Percentiles rank a stretch among this genome's conserved stretches.
Conservation (phyloP, 2,329 filamentous ascomycete species). For the Furcasterigmium sp. region DNA sequence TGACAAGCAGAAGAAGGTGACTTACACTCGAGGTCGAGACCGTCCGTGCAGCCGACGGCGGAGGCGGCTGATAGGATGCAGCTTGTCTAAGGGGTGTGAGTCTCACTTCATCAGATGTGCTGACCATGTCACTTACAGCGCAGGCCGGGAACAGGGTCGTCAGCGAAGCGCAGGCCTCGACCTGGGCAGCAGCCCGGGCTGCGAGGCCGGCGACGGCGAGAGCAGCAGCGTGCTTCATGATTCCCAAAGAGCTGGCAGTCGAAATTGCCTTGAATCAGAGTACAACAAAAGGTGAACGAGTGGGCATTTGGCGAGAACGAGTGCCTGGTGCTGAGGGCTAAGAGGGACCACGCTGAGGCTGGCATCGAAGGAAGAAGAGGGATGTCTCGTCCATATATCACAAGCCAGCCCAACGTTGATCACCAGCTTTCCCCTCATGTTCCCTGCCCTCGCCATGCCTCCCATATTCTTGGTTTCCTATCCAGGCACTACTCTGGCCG, state of each 20-base stretch:
- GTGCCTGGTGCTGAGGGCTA: too few species aligned
- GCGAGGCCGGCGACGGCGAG: neutral
- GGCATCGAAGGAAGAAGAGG: too few species aligned
- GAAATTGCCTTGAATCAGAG: too few species aligned
- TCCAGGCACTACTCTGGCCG: neutral
- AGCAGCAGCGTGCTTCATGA: neutral
- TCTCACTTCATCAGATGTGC: neutral
- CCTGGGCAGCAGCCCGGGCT: neutral
- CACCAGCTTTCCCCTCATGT: too few species aligned
- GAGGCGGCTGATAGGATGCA: conserved; percentile 16
- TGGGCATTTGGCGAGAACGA: too few species aligned
- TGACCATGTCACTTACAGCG: conserved; percentile 12
- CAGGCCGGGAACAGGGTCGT: conserved; percentile 16
- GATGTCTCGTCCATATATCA: too few species aligned
- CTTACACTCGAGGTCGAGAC: conserved; percentile 17
- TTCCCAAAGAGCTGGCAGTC: neutral
- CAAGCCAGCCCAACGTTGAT: too few species aligned
- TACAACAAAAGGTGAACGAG: too few species aligned
- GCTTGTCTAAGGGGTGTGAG: conserved; percentile 9
- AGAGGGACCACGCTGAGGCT: too few species aligned
- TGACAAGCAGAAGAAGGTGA: neutral
- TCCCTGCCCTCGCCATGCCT: too few species aligned
- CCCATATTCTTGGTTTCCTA: too few species aligned
- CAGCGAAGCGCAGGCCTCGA: conserved; percentile 4
- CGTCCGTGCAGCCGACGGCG: conserved; percentile 15